Evolutionary conservation across 2,329 filamentous ascomycete genomes (phyloP).

Genomic region (Xylaria sp.): DNA sequence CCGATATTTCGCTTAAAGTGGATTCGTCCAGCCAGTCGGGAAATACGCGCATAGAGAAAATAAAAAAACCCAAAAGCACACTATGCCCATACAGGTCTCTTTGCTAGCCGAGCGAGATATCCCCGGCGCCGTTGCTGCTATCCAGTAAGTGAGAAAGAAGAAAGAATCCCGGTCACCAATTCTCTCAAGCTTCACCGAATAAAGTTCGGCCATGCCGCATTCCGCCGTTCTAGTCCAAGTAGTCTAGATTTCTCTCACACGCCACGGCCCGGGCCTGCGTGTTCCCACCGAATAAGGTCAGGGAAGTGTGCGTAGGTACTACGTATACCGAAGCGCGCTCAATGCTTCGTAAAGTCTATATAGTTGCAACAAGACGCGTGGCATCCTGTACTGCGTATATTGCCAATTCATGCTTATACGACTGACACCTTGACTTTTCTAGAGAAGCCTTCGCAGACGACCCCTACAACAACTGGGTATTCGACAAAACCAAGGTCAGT

Average conservation of each 20-base stretch:
- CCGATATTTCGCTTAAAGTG: slow-evolving; percentile 14
- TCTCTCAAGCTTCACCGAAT: not conserved
- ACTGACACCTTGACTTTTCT: slow-evolving; percentile 1
- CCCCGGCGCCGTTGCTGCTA: slow-evolving; percentile 48
- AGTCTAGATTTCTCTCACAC: not conserved
- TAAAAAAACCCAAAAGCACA: slow-evolving; percentile 3
- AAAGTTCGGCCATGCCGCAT: slow-evolving; percentile 11
- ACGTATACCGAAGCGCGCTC: not conserved
- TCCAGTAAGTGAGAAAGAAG: slow-evolving; percentile 50
- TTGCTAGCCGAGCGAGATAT: slow-evolving; percentile 48
- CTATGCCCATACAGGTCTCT: slow-evolving; percentile 47
- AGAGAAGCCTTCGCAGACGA: slow-evolving; percentile 51
- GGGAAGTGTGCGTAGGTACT: not conserved
- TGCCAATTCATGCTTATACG: slow-evolving; percentile 39
- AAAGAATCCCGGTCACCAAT: slow-evolving; percentile 24
- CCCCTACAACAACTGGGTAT: slow-evolving; percentile 52
- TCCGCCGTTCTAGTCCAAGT: not conserved
- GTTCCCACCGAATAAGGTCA: not conserved
- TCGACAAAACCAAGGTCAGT: slow-evolving; percentile 48
- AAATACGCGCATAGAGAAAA: not conserved
- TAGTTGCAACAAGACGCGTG: slow-evolving; percentile 5
- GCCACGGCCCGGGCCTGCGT: not conserved
- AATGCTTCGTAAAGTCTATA: not conserved
- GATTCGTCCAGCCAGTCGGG: not conserved
- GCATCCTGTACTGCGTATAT: slow-evolving; percentile 6